These are phyloP conservation scores for Phlyctochytrium arcticum DNA, from an alignment of 192 early-diverging fungal species.

Conservation along the genomic window DNA sequence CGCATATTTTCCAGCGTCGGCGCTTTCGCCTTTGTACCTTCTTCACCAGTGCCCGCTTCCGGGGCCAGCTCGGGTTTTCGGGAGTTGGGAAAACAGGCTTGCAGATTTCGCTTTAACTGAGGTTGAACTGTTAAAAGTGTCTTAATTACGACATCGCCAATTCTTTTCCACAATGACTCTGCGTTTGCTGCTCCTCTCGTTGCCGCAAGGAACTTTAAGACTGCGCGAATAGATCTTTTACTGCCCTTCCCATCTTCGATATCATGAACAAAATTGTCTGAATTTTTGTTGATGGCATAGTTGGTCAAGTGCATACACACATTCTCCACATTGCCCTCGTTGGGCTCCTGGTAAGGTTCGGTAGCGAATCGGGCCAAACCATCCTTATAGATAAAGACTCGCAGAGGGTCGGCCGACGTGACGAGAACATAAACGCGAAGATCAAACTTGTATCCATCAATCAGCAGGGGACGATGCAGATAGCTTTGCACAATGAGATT, in stretches of 20 bases:
- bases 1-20: not conserved
- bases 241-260: constrained; percentile 32
- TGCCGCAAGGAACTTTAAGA: constrained; percentile 28
- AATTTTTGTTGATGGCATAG: constrained; percentile 61
- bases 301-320: constrained; percentile 63
- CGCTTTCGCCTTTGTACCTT: not conserved
- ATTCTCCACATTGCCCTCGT: constrained; percentile 36
- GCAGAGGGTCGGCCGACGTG: constrained; percentile 47
- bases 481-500: constrained; percentile 49
- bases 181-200: constrained; percentile 1
- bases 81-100: constrained; percentile 40
- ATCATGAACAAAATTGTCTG: constrained; percentile 34
- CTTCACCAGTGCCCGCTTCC: not conserved
- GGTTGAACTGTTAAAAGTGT: constrained; percentile 52
- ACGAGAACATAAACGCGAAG: constrained; percentile 59
- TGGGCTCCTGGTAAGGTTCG: constrained; percentile 41
- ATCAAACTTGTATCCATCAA: constrained; percentile 59
- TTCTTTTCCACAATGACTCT: constrained; percentile 39
- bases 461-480: constrained; percentile 44
- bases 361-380: constrained; percentile 61
- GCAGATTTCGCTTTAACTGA: constrained; percentile 36
- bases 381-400: constrained; percentile 53
- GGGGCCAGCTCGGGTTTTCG: not conserved
- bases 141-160: constrained; percentile 50
- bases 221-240: constrained; percentile 39